Conservation (phyloP, 1,284 basidiomycete species). For the Boletus smithii region DNA sequence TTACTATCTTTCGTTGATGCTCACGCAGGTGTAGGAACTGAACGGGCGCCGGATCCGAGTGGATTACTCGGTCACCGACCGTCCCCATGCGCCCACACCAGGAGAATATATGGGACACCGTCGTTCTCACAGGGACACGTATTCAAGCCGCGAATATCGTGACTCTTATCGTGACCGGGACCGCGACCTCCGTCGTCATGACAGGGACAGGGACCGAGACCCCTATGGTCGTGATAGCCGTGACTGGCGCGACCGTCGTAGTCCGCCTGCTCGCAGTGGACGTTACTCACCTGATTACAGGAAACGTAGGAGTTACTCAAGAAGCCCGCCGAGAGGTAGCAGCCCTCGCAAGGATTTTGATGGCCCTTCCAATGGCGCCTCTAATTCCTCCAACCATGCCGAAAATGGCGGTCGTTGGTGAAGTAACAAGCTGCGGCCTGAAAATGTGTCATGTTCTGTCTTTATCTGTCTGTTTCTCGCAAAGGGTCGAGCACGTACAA, state of each 20-base stretch:
- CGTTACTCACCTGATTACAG: constrained; percentile 74
- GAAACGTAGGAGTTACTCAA: constrained; percentile 70
- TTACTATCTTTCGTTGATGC: constrained; percentile 4
- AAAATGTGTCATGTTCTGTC: constrained; percentile 24
- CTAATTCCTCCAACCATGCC: constrained; percentile 32
- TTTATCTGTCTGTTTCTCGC: constrained; percentile 31
- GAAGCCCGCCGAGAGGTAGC: constrained; percentile 72
- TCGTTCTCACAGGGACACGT: constrained; percentile 59
- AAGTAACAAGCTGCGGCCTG: constrained; percentile 24
- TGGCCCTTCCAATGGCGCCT: constrained; percentile 34
- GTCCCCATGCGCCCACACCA: constrained; percentile 93
- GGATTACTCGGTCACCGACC: constrained; percentile 92
- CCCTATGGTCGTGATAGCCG: constrained; percentile 52
- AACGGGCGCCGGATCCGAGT: constrained; percentile 96
- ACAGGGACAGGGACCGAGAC: constrained; percentile 56
- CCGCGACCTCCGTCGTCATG: constrained; percentile 47
- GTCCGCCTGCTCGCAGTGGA: constrained; percentile 59
- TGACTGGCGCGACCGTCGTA: constrained; percentile 64
- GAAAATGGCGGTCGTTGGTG: constrained; percentile 47
- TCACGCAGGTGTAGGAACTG: constrained; percentile 59
- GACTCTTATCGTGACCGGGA: constrained; percentile 50
- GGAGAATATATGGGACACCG: constrained; percentile 97
- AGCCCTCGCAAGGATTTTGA: constrained; percentile 65
- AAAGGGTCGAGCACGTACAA: constrained; percentile 33
- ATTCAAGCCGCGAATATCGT: constrained; percentile 42